Percentiles rank a stretch among this genome's conserved stretches.
phyloP scores from a whole-genome alignment of 1,139 yeast species.

The Scheffersomyces segobiensis region DNA sequence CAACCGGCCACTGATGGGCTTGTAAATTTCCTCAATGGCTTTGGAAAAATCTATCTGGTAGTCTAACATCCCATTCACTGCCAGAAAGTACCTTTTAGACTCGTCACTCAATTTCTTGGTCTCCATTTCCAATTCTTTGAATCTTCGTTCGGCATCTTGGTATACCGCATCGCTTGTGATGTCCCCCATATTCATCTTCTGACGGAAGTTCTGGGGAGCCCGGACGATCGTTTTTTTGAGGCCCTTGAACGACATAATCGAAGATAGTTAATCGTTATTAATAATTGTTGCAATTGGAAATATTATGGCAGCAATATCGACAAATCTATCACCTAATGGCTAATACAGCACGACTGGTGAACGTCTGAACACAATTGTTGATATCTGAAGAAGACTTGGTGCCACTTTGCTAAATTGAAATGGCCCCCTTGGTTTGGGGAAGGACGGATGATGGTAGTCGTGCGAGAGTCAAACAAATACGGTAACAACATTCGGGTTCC shows the following conservation, averaged over 20 bases:
- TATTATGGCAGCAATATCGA: neutral
- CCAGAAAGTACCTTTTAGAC: constrained; percentile 82
- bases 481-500: neutral
- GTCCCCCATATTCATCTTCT: constrained; percentile 83
- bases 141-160: constrained; percentile 92
- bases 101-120: constrained; percentile 90
- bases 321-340: neutral
- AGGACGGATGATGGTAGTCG: constrained; percentile 4
- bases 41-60: constrained; percentile 92
- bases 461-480: neutral
- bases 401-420: neutral
- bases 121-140: constrained; percentile 86
- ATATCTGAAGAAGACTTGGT: neutral
- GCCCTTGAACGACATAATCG: constrained; percentile 87
- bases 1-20: constrained; percentile 90
- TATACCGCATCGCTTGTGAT: constrained; percentile 85
- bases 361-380: neutral
- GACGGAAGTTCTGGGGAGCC: constrained; percentile 81
- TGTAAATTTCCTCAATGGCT: constrained; percentile 93
- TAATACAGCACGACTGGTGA: neutral
- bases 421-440: neutral
- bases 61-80: constrained; percentile 90
- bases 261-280: neutral
- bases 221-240: constrained; percentile 82
- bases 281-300: neutral